Percentiles rank a stretch among this genome's conserved stretches.
phyloP scores from a whole-genome alignment of 257 asterid genomes.

The Parsonsia alboflavescens region DNA sequence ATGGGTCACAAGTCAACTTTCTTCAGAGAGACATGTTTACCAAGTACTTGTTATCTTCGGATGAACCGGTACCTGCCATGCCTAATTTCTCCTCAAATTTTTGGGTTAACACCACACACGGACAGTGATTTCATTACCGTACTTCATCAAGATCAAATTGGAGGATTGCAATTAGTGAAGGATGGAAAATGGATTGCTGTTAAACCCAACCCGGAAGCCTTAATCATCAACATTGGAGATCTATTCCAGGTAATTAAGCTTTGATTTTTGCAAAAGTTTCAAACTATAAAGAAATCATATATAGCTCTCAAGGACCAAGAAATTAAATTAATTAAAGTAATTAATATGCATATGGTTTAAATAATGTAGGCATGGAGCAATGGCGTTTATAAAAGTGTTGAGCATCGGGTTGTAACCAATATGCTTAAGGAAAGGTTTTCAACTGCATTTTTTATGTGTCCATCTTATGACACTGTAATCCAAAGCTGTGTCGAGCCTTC shows the following conservation, averaged over 20 bases:
- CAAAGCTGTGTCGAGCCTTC: constrained; percentile 42
- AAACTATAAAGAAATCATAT: too few species aligned
- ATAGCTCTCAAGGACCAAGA: neutral
- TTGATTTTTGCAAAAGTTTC: neutral
- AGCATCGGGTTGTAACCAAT: constrained; percentile 83
- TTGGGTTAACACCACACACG: constrained; percentile 75
- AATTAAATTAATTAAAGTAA: neutral
- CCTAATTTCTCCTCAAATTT: constrained; percentile 39
- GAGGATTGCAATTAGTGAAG: constrained; percentile 71
- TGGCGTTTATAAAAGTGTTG: constrained; percentile 68
- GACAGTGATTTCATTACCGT: constrained; percentile 84
- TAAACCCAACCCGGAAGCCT: constrained; percentile 64
- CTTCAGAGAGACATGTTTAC: constrained; percentile 48
- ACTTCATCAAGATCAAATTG: constrained; percentile 69
- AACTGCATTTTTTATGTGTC: constrained; percentile 77
- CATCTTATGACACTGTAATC: constrained; percentile 62
- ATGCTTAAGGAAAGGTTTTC: constrained; percentile 65
- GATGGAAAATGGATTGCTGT: constrained; percentile 81
- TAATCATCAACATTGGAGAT: constrained; percentile 80
- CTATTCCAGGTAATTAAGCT: constrained; percentile 61
- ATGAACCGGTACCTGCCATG: constrained; percentile 79
- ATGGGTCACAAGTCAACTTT: constrained; percentile 37
- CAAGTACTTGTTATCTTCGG: constrained; percentile 62
- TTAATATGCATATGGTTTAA: neutral
- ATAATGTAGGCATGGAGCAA: constrained; percentile 95